Percentiles rank a stretch among this genome's conserved stretches.
These are phyloP conservation scores for Aethionema arabicum DNA, from an alignment of 345 rosid species.

Conservation along the genomic window DNA sequence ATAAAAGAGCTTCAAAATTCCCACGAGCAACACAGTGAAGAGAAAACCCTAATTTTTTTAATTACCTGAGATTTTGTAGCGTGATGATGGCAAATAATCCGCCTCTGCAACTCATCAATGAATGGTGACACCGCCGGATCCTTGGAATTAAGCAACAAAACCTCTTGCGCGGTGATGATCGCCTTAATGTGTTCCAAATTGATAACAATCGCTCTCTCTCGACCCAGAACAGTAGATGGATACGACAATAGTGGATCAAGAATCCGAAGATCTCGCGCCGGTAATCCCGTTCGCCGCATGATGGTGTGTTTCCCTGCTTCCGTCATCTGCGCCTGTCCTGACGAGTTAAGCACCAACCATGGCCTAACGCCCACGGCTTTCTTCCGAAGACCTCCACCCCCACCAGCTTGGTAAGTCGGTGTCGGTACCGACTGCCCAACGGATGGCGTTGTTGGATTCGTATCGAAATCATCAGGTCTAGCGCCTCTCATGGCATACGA, in stretches of 20 bases:
- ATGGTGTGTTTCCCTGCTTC: conserved; percentile 82
- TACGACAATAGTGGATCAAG: conserved; percentile 89
- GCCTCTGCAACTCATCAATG: conserved; percentile 64
- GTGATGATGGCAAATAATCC: conserved; percentile 58
- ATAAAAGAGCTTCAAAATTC: neutral
- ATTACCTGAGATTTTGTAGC: conserved; percentile 70
- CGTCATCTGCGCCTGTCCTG: conserved; percentile 51
- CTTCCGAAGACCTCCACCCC: conserved; percentile 45
- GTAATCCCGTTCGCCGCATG: conserved; percentile 94
- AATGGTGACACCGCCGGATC: conserved; percentile 82
- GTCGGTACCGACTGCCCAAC: conserved; percentile 21
- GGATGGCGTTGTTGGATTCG: conserved; percentile 39
- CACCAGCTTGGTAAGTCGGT: conserved; percentile 26
- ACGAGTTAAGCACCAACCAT: conserved; percentile 64
- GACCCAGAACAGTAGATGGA: conserved; percentile 82
- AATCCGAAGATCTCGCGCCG: conserved; percentile 85
- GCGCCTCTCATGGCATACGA: conserved; percentile 41
- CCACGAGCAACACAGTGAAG: neutral
- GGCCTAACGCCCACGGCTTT: conserved; percentile 63
- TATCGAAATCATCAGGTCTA: conserved; percentile 42
- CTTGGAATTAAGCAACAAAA: conserved; percentile 69
- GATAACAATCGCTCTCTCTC: conserved; percentile 87
- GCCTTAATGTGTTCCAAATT: conserved; percentile 94
- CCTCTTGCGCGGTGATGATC: conserved; percentile 87
- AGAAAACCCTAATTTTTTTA: conserved; percentile 2